These are phyloP conservation scores for Aspergillus tanneri DNA, from an alignment of 2,329 filamentous ascomycete genomes.

Conservation along the genomic window DNA sequence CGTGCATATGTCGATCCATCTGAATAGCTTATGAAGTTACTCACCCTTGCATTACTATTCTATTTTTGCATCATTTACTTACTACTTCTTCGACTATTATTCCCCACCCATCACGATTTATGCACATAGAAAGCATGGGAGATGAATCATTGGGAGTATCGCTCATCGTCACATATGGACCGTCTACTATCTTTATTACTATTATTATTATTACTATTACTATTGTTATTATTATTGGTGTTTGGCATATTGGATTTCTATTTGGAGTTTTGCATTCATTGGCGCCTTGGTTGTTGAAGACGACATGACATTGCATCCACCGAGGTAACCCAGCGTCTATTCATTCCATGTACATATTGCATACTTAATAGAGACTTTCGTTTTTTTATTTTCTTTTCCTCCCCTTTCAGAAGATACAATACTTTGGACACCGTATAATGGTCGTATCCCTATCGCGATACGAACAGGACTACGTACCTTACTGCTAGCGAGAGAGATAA, in stretches of 20 bases:
- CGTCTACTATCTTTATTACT: neutral
- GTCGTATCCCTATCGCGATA: neutral
- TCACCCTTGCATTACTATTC: constrained; percentile 9
- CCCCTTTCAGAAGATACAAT: neutral
- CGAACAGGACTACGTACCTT: neutral
- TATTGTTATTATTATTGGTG: neutral
- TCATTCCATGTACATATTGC: neutral
- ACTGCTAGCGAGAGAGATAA: no score
- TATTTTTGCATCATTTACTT: neutral
- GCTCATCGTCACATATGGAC: neutral
- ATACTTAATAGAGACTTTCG: neutral
- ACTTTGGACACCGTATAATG: no score
- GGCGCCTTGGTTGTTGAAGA: neutral
- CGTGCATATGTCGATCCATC: constrained; percentile 6
- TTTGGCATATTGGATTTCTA: neutral
- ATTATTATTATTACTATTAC: neutral
- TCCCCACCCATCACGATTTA: constrained; percentile 11
- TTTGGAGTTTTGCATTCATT: neutral
- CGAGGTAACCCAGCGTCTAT: neutral
- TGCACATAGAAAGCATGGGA: constrained; percentile 17
- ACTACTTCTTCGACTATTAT: neutral
- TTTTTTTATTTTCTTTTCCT: neutral
- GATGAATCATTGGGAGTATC: neutral
- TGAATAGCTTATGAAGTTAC: constrained; percentile 6
- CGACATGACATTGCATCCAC: neutral